Percentiles rank a stretch among this genome's conserved stretches.
Conservation (phyloP, 352 stramenopile species). For the Globisporangium middletonii region DNA sequence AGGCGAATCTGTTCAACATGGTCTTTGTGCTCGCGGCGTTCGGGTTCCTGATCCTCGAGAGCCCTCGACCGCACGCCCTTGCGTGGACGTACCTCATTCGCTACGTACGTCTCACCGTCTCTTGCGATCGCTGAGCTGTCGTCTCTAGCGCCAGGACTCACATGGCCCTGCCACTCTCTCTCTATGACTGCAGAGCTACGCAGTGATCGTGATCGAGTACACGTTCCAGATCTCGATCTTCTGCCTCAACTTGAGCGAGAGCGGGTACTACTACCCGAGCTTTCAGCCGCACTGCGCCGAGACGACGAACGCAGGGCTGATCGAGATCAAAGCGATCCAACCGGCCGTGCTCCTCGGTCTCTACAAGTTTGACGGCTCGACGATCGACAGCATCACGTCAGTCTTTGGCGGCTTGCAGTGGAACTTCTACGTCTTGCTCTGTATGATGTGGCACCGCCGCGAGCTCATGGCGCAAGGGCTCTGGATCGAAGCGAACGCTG, state of each 20-base stretch:
- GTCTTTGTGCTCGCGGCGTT: conserved; percentile 69
- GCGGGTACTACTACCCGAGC: conserved; percentile 66
- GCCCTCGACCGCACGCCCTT: conserved; percentile 49
- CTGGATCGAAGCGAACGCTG: conserved; percentile 38
- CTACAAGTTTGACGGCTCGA: conserved; percentile 82
- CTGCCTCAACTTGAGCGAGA: conserved; percentile 52
- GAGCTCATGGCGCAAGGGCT: conserved; percentile 78
- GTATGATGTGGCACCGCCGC: conserved; percentile 71
- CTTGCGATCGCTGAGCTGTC: background rate
- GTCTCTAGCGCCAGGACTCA: background rate
- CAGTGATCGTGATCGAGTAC: conserved; percentile 57
- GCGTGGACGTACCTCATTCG: conserved; percentile 72
- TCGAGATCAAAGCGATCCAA: conserved; percentile 62
- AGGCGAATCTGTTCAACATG: conserved; percentile 81
- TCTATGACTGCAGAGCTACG: conserved; percentile 27
- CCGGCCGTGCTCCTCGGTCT: conserved; percentile 74
- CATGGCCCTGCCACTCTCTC: background rate
- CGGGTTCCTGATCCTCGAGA: conserved; percentile 66
- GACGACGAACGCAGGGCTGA: conserved; percentile 20
- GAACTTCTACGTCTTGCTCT: conserved; percentile 79
- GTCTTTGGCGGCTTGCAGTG: conserved; percentile 75
- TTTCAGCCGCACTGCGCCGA: conserved; percentile 62
- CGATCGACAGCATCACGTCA: conserved; percentile 38
- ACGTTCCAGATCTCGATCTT: conserved; percentile 82
- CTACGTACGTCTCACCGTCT: conserved; percentile 52